Percentiles rank a stretch among this genome's conserved stretches.
Conservation (phyloP, 1,139 yeast species). For the Blastobotrys apis region DNA sequence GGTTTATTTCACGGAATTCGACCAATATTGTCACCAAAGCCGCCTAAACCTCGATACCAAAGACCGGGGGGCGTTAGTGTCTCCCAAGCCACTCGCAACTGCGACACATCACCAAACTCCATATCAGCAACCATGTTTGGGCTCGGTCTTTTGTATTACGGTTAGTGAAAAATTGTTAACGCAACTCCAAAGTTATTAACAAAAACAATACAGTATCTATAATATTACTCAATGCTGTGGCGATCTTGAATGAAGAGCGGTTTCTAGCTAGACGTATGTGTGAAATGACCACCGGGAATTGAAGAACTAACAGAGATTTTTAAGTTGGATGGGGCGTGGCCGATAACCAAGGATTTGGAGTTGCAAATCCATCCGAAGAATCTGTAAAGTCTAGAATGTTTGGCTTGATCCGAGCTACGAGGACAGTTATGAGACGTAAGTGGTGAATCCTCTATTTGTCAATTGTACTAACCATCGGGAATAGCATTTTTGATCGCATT, state of each 20-base stretch:
- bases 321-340: constrained; percentile 31
- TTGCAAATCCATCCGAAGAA: constrained; percentile 40
- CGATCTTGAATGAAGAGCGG: constrained; percentile 78
- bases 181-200: constrained; percentile 15
- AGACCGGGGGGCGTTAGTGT: too few relatives aligned
- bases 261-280: constrained; percentile 65
- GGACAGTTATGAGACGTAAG: constrained; percentile 67
- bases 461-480: neutral
- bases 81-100: neutral
- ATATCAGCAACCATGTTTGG: constrained; percentile 55
- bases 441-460: constrained; percentile 16
- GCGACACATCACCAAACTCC: constrained; percentile 1
- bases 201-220: constrained; percentile 45
- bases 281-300: neutral
- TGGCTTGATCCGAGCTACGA: constrained; percentile 63
- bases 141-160: constrained; percentile 61
- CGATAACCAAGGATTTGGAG: constrained; percentile 36
- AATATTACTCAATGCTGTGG: constrained; percentile 67
- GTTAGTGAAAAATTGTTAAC: constrained; percentile 33
- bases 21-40: too few relatives aligned
- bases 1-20: too few relatives aligned
- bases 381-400: constrained; percentile 55
- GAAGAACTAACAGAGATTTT: neutral
- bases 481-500: constrained; percentile 64
- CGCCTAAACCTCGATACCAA: too few relatives aligned